A percentile compares a stretch with the other conserved stretches of the same genome.
Conservation (phyloP, 306 rosid species). For the Cucumis melo region DNA sequence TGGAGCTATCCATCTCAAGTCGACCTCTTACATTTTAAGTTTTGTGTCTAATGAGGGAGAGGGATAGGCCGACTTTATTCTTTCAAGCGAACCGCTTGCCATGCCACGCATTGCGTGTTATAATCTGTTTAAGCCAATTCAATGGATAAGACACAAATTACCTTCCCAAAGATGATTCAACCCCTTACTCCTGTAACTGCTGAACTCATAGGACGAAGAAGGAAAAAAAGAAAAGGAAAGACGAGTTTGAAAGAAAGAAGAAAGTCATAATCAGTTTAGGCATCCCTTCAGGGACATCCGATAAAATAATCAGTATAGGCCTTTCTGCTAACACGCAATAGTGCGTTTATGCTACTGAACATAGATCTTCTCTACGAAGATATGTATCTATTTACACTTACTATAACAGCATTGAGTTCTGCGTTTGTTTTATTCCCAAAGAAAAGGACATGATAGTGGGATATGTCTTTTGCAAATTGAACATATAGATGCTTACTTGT, state of each 20-base stretch:
- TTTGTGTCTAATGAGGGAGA: not conserved
- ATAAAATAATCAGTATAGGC: not conserved
- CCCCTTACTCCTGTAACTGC: no score
- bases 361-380: not conserved
- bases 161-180: no score
- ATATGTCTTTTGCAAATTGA: not conserved
- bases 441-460: no score
- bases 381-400: not conserved
- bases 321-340: not conserved
- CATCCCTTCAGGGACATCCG: no score
- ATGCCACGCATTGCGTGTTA: not conserved
- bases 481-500: not conserved
- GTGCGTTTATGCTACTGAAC: not conserved
- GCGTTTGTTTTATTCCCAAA: not conserved
- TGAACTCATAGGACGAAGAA: no score
- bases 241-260: no score
- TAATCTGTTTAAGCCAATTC: no score
- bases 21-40: not conserved
- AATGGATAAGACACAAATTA: no score
- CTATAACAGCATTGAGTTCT: not conserved
- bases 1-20: not conserved
- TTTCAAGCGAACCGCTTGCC: not conserved
- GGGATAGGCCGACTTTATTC: no score
- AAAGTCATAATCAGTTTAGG: no score
- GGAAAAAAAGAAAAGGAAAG: no score